Percentiles rank a stretch among this genome's conserved stretches.
Conservation (phyloP, 768 basidiomycete species). For the Russula emetica region DNA sequence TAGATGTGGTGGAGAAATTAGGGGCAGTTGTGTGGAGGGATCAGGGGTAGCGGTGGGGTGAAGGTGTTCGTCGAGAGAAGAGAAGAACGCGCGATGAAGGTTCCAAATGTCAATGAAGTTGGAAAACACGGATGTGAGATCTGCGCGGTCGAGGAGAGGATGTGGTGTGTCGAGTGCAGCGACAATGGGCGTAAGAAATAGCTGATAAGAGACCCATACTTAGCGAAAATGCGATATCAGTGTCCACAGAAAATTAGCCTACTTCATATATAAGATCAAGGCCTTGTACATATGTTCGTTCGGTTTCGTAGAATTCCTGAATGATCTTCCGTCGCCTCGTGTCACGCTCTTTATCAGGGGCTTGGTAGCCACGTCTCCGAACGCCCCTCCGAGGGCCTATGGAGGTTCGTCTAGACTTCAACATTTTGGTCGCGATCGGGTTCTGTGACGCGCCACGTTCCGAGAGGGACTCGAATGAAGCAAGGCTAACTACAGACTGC, state of each 20-base stretch:
- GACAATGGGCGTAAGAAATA: slow-evolving; percentile 79
- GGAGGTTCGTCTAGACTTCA: slow-evolving; percentile 36
- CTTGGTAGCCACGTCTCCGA: slow-evolving; percentile 38
- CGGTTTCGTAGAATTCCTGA: slow-evolving; percentile 78
- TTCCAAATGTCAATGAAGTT: slow-evolving; percentile 94
- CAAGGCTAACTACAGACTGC: slow-evolving; percentile 64
- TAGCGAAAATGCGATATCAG: neutral
- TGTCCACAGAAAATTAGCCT: slow-evolving; percentile 30
- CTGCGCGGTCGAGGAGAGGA: slow-evolving; percentile 63
- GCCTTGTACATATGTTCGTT: slow-evolving; percentile 75
- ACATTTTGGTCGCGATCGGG: slow-evolving; percentile 29
- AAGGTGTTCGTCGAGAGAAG: slow-evolving; percentile 49
- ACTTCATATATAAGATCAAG: slow-evolving; percentile 81
- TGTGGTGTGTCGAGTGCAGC: slow-evolving; percentile 62
- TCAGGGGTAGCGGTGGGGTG: slow-evolving; percentile 27
- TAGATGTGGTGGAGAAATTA: slow-evolving; percentile 40
- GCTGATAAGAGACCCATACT: slow-evolving; percentile 41
- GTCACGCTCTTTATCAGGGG: slow-evolving; percentile 46
- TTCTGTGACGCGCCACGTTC: slow-evolving; percentile 42
- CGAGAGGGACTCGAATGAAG: slow-evolving; percentile 67
- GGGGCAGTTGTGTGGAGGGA: slow-evolving; percentile 17
- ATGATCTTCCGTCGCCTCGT: slow-evolving; percentile 64
- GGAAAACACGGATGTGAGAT: slow-evolving; percentile 73
- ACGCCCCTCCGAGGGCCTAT: slow-evolving; percentile 38
- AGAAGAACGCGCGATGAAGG: slow-evolving; percentile 70